Conservation (phyloP, 2,329 filamentous ascomycete genomes). For the Colletotrichum ledebouriae region DNA sequence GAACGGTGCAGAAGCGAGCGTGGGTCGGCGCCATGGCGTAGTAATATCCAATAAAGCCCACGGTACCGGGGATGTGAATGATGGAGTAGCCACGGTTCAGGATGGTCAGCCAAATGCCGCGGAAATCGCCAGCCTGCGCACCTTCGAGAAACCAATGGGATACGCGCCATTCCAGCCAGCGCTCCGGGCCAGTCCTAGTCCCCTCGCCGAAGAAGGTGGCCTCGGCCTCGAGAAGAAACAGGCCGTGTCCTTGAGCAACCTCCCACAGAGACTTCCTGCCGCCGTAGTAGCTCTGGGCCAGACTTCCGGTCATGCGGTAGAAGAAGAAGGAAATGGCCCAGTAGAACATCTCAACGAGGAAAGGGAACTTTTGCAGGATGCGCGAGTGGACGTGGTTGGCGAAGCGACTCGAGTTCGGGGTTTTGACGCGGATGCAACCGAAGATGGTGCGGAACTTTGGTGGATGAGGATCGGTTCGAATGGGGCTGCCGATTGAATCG, state of each 20-base stretch:
- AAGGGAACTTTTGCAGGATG: slow-evolving; percentile 75
- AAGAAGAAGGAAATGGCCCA: slow-evolving; percentile 76
- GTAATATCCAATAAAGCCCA: slow-evolving; percentile 74
- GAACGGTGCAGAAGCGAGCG: slow-evolving; percentile 53
- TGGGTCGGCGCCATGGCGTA: slow-evolving; percentile 67
- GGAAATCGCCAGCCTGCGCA: slow-evolving; percentile 38
- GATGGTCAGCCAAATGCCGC: slow-evolving; percentile 58
- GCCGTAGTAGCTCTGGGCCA: slow-evolving; percentile 65
- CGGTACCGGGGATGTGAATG: slow-evolving; percentile 72
- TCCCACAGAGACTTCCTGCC: slow-evolving; percentile 57
- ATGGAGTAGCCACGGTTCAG: slow-evolving; percentile 71
- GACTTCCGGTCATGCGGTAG: slow-evolving; percentile 70
- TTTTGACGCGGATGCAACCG: slow-evolving; percentile 60
- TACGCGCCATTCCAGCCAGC: slow-evolving; percentile 60
- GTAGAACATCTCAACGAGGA: slow-evolving; percentile 81
- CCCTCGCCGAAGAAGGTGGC: slow-evolving; percentile 58
- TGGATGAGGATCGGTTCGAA: slow-evolving; percentile 49
- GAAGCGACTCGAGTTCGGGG: slow-evolving; percentile 73
- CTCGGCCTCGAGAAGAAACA: slow-evolving; percentile 68
- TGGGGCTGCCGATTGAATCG: slow-evolving; percentile 40
- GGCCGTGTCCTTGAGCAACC: slow-evolving; percentile 67
- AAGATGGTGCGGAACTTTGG: slow-evolving; percentile 65
- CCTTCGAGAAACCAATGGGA: slow-evolving; percentile 66
- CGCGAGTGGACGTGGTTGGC: slow-evolving; percentile 71
- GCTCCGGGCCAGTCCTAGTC: slow-evolving; percentile 52